A percentile compares a stretch with the other conserved stretches of the same genome.
Conservation (phyloP, 176 grass and related monocot genomes). For the Metroxylon sagu region DNA sequence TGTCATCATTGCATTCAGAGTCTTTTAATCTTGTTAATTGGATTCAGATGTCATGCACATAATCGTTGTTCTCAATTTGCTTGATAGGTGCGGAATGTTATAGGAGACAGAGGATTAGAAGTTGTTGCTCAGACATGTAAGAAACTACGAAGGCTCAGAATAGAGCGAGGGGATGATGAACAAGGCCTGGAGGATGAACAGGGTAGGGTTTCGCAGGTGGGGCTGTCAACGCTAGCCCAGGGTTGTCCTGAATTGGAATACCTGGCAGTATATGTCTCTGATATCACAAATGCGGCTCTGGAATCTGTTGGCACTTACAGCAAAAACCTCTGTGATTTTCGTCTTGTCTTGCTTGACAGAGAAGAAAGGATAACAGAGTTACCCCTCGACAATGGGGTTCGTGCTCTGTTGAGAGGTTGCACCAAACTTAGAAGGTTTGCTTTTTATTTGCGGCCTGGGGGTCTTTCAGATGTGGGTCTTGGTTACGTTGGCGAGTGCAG, state of each 20-base stretch:
- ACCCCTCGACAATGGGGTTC: constrained; percentile 17
- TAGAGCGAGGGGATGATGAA: constrained; percentile 20
- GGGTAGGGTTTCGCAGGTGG: constrained; percentile 14
- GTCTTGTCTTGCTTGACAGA: constrained; percentile 17
- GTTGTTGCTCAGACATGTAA: background rate
- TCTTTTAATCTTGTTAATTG: too few species aligned
- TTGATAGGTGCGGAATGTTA: too few species aligned
- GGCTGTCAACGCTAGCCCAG: constrained; percentile 4
- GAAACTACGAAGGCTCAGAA: constrained; percentile 1
- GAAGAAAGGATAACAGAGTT: constrained; percentile 17
- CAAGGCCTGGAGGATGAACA: constrained; percentile 14
- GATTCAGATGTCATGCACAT: too few species aligned
- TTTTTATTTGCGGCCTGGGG: constrained; percentile 22
- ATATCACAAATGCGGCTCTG: constrained; percentile 20
- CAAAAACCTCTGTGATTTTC: constrained; percentile 20
- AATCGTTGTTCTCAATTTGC: too few species aligned
- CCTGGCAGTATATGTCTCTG: constrained; percentile 19
- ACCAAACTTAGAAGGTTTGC: constrained; percentile 18
- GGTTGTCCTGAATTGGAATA: constrained; percentile 27
- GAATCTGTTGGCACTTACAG: constrained; percentile 5
- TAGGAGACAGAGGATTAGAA: too few species aligned
- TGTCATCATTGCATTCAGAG: too few species aligned
- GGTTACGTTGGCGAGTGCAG: constrained; percentile 9
- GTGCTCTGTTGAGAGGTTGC: constrained; percentile 16
- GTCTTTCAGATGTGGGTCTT: constrained; percentile 20